Percentiles rank a stretch among this genome's conserved stretches.
phyloP scores from a whole-genome alignment of 2,329 filamentous ascomycete genomes.

The Xylariaceae sp. region DNA sequence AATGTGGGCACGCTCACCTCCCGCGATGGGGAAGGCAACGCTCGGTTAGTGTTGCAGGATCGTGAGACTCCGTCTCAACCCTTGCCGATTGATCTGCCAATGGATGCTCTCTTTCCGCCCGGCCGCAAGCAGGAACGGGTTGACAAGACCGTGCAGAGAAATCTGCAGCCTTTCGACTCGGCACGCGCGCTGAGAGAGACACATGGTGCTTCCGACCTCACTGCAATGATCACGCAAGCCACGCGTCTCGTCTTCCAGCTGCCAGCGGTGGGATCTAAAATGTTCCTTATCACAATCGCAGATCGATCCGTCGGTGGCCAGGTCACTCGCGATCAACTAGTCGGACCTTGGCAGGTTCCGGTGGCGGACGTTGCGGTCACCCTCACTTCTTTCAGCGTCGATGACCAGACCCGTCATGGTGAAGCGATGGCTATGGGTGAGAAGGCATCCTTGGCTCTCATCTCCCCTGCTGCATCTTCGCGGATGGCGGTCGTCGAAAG shows the following conservation, averaged over 20 bases:
- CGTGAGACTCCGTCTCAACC: conserved; percentile 23
- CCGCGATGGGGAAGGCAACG: conserved; percentile 55
- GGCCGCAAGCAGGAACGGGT: conserved; percentile 25
- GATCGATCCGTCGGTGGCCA: conserved; percentile 89
- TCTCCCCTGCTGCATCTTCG: conserved; percentile 83
- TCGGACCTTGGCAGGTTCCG: conserved; percentile 91
- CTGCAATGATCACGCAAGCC: conserved; percentile 55
- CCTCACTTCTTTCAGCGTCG: conserved; percentile 66
- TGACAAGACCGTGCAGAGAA: conserved; percentile 22
- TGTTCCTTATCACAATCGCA: conserved; percentile 93
- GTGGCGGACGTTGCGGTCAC: conserved; percentile 94
- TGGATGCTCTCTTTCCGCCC: conserved; percentile 28
- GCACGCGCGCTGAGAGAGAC: conserved; percentile 58
- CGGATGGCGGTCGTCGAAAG: conserved; percentile 95
- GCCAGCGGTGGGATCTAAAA: conserved; percentile 92
- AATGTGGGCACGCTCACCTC: conserved; percentile 75
- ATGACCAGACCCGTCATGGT: conserved; percentile 66
- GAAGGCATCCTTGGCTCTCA: conserved; percentile 63
- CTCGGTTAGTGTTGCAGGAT: conserved; percentile 62
- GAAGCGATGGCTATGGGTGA: conserved; percentile 79
- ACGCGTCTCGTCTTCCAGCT: conserved; percentile 76
- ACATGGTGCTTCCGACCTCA: conserved; percentile 53
- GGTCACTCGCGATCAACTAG: conserved; percentile 87
- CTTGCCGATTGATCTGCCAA: conserved; percentile 27
- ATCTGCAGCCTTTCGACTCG: conserved; percentile 58